Conservation (phyloP, 805 yeast genomes). For the Lachancea nothofagi region DNA sequence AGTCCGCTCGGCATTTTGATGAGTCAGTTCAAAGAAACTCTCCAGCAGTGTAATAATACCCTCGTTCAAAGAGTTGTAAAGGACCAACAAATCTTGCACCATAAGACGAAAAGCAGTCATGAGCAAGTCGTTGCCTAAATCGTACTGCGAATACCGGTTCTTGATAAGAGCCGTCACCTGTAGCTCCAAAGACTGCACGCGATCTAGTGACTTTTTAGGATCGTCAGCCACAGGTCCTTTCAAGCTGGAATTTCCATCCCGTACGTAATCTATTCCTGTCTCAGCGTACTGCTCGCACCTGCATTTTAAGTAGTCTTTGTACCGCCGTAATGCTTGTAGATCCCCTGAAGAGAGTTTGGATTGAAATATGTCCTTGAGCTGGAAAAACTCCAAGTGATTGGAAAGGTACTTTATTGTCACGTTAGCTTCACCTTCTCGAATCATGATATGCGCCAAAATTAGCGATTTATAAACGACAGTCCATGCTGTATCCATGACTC, state of each 20-base stretch:
- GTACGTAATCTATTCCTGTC: constrained; percentile 69
- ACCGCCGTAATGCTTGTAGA: constrained; percentile 52
- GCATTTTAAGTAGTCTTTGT: constrained; percentile 62
- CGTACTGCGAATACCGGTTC: constrained; percentile 72
- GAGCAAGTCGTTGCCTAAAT: constrained; percentile 76
- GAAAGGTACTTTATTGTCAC: constrained; percentile 60
- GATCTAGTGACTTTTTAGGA: constrained; percentile 69
- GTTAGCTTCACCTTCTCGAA: constrained; percentile 83
- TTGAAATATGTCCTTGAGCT: constrained; percentile 34
- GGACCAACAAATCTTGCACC: constrained; percentile 80
- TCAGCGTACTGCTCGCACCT: constrained; percentile 65
- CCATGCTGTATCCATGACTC: constrained; percentile 83
- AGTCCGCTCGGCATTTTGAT: constrained; percentile 79
- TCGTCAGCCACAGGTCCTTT: constrained; percentile 62
- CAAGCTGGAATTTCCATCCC: constrained; percentile 53
- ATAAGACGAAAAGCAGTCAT: constrained; percentile 80
- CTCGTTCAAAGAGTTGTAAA: constrained; percentile 88
- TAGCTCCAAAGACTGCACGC: constrained; percentile 76
- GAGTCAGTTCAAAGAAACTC: constrained; percentile 90
- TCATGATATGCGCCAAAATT: constrained; percentile 81
- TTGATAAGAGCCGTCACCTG: constrained; percentile 72
- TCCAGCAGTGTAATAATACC: constrained; percentile 92
- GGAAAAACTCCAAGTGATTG: constrained; percentile 46
- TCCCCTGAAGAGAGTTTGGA: constrained; percentile 41
- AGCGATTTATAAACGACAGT: constrained; percentile 83